These are phyloP conservation scores for Saturnispora gosingensis DNA, from an alignment of 805 yeast genomes.

Conservation along the genomic window DNA sequence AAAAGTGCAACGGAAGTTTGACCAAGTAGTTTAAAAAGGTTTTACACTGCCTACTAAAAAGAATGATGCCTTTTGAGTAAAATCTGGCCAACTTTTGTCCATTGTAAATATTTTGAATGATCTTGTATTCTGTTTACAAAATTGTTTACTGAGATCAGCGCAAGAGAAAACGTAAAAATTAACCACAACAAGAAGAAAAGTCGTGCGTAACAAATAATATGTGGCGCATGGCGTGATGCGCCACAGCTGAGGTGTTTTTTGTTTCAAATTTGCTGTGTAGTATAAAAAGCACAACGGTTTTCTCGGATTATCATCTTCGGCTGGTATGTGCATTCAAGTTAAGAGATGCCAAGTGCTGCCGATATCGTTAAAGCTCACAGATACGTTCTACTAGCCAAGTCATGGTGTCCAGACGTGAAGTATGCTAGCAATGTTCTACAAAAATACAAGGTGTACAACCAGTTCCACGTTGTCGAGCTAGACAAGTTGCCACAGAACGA, in stretches of 20 bases:
- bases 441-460: conserved; percentile 39
- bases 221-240: background rate
- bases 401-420: conserved; percentile 76
- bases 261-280: background rate
- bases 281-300: background rate
- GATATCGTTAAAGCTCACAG: conserved; percentile 37
- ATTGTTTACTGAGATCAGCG: too few relatives aligned
- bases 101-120: too few relatives aligned
- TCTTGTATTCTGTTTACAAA: too few relatives aligned
- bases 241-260: background rate
- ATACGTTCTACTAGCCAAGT: conserved; percentile 52
- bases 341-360: conserved; percentile 30
- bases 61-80: too few relatives aligned
- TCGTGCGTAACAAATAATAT: background rate
- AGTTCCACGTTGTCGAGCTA: conserved; percentile 49
- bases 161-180: too few relatives aligned
- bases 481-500: conserved; percentile 44
- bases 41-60: too few relatives aligned
- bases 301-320: background rate
- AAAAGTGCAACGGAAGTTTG: too few relatives aligned
- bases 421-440: conserved; percentile 51
- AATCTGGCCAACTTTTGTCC: too few relatives aligned
- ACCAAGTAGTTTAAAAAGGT: too few relatives aligned
- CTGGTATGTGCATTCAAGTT: background rate
- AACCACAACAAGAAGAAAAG: background rate